A percentile compares a stretch with the other conserved stretches of the same genome.
phyloP scores from a whole-genome alignment of 306 rosid species.

The Sicyos baderoa region DNA sequence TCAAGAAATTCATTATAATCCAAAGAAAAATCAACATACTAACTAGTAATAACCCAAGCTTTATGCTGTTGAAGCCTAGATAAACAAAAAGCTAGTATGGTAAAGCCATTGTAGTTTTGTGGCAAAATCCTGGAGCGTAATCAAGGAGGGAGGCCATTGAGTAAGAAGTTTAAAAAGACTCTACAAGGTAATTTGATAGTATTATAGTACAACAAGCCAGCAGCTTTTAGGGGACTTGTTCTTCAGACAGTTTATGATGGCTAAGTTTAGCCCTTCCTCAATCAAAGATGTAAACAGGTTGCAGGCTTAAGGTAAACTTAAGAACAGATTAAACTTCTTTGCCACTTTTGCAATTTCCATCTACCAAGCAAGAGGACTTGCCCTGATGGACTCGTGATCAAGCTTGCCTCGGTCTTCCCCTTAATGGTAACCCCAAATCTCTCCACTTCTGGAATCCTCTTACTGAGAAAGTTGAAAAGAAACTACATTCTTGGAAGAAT shows the following conservation, averaged over 20 bases:
- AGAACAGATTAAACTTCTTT: neutral
- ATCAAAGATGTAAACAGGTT: neutral
- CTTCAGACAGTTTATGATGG: neutral
- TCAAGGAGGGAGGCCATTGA: neutral
- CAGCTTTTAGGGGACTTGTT: neutral
- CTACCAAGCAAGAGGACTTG: no score
- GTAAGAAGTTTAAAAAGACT: neutral
- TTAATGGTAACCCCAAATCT: no score
- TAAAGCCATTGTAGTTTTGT: neutral
- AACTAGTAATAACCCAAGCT: neutral
- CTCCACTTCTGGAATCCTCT: no score
- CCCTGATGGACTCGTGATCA: no score
- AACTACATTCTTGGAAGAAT: no score
- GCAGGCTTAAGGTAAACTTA: neutral
- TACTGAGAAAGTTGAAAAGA: no score
- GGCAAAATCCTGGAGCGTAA: neutral
- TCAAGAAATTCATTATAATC: neutral
- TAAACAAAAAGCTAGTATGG: neutral
- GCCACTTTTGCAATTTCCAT: no score
- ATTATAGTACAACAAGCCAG: no score
- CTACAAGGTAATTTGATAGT: neutral
- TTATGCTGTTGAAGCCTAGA: neutral
- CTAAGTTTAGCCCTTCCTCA: neutral
- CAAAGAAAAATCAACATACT: neutral
- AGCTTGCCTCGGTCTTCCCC: no score